Percentiles rank a stretch among this genome's conserved stretches.
Evolutionary conservation across 176 grass and related monocot genomes (phyloP).

Genomic region (Raddia guianensis): DNA sequence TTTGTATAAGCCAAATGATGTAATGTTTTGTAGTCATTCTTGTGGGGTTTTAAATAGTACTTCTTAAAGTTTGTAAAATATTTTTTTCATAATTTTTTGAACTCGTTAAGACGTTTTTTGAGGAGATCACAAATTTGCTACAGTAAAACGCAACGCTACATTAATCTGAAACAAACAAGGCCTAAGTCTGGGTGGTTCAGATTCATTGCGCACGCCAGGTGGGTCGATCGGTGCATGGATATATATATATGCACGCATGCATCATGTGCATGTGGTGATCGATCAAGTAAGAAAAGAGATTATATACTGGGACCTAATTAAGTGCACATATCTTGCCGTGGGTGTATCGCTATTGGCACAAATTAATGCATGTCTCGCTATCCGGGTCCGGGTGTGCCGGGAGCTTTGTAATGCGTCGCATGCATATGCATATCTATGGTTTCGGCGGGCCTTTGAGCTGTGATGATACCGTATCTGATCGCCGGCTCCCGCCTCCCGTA

Average conservation of each 20-base stretch:
- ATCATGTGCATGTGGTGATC: not conserved
- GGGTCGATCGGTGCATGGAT: not conserved
- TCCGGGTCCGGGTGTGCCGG: not conserved
- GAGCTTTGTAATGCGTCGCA: conserved; percentile 20
- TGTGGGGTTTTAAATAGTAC: no score
- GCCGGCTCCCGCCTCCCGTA: not conserved
- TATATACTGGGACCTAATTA: not conserved
- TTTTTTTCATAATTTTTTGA: no score
- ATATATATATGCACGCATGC: no score
- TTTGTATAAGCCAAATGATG: no score
- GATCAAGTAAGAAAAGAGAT: no score
- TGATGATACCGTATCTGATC: conserved; percentile 23
- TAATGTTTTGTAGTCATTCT: no score
- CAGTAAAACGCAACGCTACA: no score
- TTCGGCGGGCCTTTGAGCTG: not conserved
- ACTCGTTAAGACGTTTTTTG: no score
- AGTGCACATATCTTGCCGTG: not conserved
- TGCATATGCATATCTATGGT: not conserved
- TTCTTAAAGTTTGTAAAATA: no score
- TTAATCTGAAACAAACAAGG: no score
- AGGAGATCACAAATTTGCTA: no score
- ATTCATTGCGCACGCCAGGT: not conserved
- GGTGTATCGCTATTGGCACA: not conserved
- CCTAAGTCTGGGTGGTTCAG: conserved; percentile 3
- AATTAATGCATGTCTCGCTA: not conserved